Base-by-base conservation (phyloP, 164 flowering plant genomes). In the Warburgia ugandensis region DNA sequence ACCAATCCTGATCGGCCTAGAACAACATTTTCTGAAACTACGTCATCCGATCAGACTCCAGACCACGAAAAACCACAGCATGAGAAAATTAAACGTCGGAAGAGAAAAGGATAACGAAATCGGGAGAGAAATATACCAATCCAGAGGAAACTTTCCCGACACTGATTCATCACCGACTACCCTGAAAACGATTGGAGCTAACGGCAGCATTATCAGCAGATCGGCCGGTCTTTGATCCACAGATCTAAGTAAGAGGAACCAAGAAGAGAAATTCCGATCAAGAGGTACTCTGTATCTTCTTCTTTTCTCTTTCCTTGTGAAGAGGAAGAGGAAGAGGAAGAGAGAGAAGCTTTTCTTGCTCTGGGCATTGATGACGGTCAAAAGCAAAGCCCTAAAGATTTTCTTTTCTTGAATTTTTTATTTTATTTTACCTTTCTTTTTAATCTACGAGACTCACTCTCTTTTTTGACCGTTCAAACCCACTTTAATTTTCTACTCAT, bases 391-490 rank as follows among this genome's bases (percentile, higher is more conserved):
- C 50, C 59, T 23, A 32, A 14, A 22, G n/a, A 22, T 22, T 22
- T 13, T 3, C 37, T 14, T 43, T 5, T 13, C 43, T 54, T n/a
- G n/a, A n/a, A n/a, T n/a, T n/a, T n/a, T n/a, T n/a, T n/a, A n/a
- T n/a, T n/a, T n/a, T n/a, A n/a, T n/a, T n/a, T n/a, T n/a, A n/a
- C n/a, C n/a, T n/a, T n/a, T n/a, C n/a, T n/a, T n/a, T n/a, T 57
- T 58, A 29, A 30, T 7, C 6, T 25, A 22, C 8, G 12, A 28
- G 30, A 3, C 26, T 14, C 40, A 16, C 37, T 12, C 52, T 39
- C 54, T 40, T 39, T 57, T 58, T 49, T 58, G 54, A 58, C 61
- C 61, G 61, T 58, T 49, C 61, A 58, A 55, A 33, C 45, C 31
- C 13, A 11, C 43, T 35, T 22, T 51, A 19, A 25, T 22, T 26